phyloP scores from a whole-genome alignment of 331 rosid species.

The Quercus phellos region DNA sequence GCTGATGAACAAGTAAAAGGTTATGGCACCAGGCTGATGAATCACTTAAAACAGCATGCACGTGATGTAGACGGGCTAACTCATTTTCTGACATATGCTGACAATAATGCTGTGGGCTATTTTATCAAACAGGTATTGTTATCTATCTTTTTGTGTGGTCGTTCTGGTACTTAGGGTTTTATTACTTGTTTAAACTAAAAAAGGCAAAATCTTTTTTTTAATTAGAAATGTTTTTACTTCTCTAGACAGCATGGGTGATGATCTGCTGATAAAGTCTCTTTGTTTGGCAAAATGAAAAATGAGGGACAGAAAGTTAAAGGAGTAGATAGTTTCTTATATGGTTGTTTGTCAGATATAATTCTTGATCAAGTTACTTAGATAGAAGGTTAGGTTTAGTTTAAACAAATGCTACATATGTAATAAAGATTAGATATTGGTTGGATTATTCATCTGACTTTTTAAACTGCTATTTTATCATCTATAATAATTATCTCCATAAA shows the following conservation, averaged over 20 bases:
- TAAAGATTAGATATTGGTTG: background rate
- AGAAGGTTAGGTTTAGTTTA: background rate
- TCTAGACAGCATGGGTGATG: background rate
- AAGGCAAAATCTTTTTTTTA: slow-evolving; percentile 3
- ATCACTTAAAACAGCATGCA: slow-evolving; percentile 88
- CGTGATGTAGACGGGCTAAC: slow-evolving; percentile 92
- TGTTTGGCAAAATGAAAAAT: background rate
- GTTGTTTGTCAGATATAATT: background rate
- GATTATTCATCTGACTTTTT: background rate
- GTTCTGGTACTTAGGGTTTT: slow-evolving; percentile 6
- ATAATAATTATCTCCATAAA: background rate
- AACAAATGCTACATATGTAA: background rate
- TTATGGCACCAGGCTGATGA: slow-evolving; percentile 98
- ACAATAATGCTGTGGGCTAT: slow-evolving; percentile 98
- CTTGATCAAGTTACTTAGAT: background rate
- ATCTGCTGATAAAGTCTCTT: background rate
- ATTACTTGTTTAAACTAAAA: background rate
- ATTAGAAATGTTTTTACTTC: background rate
- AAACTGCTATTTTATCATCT: background rate
- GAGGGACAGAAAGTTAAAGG: background rate
- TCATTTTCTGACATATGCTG: slow-evolving; percentile 97
- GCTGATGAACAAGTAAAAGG: slow-evolving; percentile 99
- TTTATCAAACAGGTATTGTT: slow-evolving; percentile 79
- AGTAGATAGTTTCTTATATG: background rate
- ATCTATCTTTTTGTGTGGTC: slow-evolving; percentile 16